Evolutionary conservation across 257 asterid genomes (phyloP), one percentile per base, ranked within the genome.

Genomic region (Echites panduratus): DNA sequence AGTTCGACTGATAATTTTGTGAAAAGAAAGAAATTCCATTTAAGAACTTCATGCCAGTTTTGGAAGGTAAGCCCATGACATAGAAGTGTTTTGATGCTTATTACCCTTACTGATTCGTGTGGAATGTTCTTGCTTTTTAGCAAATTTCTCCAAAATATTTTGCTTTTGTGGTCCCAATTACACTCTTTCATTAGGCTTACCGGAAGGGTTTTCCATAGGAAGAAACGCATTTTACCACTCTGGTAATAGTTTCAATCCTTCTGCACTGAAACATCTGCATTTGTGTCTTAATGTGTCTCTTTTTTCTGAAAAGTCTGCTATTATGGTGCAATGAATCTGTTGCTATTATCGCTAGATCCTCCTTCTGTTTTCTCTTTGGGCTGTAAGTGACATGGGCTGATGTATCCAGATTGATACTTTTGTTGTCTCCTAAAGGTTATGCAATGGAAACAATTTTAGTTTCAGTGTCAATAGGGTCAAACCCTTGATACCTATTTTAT

Each of bases 1-100:
- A 14, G 88, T 90, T 53, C 87, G 97, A 73, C 81, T 93, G 59
- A 93, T 93, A 78, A 84, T 91, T 61, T 79, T 89, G 82, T 90
- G 38, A 74, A 83, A 74, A 40, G 47, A 65, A 9, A 54, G 40
- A 52, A 29, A 56, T 27, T 68, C 35, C 2, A 40, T 48, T n/a
- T 17, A 4, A 38, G 32, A 45, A 62, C 24, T 54, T 20, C 29
- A 17, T 6, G 7, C 50, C 9, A 19, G 24, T 58, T 24, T 43
- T 40, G 49, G 47, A 35, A 44, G 47, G 71, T 73, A n/a, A 35
- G 48, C 49, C 76, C 4, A 17, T 41, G 24, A 8, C 26, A n/a
- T 24, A 74, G 27, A 7, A 12, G 27, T 24, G 24, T 58, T 27
- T 62, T 7, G 45, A 62, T 16, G 7, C 17, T 32, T 14, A 63